Evolutionary conservation across 352 stramenopile species (phyloP).

Genomic region (Phytophthora parvispora): DNA sequence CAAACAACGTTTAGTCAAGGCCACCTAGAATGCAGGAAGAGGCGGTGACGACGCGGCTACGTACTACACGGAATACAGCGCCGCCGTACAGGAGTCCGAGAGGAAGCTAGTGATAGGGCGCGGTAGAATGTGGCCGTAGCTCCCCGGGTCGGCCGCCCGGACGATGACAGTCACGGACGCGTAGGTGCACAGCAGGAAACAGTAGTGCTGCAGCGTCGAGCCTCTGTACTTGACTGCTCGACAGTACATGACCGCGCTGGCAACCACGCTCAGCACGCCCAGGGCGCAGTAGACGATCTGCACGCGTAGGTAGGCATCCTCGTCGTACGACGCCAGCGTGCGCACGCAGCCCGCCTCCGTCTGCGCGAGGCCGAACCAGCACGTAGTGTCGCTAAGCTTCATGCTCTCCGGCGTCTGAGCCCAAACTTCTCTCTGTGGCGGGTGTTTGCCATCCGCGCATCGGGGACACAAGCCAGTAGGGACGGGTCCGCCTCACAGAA

Average conservation of each 20-base stretch:
- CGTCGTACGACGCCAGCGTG: conserved; percentile 32
- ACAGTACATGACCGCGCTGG: conserved; percentile 32
- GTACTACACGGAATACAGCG: conserved; percentile 52
- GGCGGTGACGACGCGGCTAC: neutral
- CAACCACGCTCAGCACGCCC: conserved; percentile 24
- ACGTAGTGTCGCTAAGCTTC: conserved; percentile 33
- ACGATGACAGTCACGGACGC: conserved; percentile 43
- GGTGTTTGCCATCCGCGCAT: conserved; percentile 6
- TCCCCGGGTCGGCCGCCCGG: conserved; percentile 37
- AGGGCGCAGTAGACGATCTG: conserved; percentile 39
- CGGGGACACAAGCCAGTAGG: conserved; percentile 17
- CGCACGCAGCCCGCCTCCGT: conserved; percentile 25
- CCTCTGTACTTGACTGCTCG: conserved; percentile 31
- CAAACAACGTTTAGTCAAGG: neutral
- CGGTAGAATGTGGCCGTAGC: conserved; percentile 42
- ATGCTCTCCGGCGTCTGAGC: conserved; percentile 13
- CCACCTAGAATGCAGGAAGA: neutral
- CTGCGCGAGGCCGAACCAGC: conserved; percentile 35
- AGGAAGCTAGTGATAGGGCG: conserved; percentile 33
- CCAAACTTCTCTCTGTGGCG: neutral
- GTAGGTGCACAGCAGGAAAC: conserved; percentile 41
- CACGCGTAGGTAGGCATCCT: conserved; percentile 25
- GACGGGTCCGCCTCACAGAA: conserved; percentile 7
- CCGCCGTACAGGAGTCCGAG: conserved; percentile 46
- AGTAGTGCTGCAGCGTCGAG: conserved; percentile 36